Conservation (phyloP, 768 basidiomycete species). For the Galerina marginata region DNA sequence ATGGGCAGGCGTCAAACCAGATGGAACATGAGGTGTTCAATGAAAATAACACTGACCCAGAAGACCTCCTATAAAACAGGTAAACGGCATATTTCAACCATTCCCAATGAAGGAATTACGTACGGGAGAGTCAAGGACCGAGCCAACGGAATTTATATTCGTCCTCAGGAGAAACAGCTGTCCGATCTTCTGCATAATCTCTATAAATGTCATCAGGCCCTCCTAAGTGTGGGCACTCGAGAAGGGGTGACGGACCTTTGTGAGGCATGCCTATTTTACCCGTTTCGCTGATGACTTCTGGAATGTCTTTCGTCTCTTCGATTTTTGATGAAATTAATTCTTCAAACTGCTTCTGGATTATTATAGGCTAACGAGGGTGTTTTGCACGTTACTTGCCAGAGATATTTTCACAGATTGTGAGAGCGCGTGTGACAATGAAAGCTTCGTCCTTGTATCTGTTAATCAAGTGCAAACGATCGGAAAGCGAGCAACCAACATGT, state of each 20-base stretch:
- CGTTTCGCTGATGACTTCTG: constrained; percentile 90
- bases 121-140: constrained; percentile 94
- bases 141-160: constrained; percentile 94
- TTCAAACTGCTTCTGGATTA: constrained; percentile 67
- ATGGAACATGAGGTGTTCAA: background rate
- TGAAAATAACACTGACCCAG: constrained; percentile 64
- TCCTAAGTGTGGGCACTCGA: background rate
- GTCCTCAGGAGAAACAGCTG: constrained; percentile 92
- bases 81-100: constrained; percentile 7
- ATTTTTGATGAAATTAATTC: constrained; percentile 91
- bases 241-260: constrained; percentile 54
- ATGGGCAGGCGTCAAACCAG: constrained; percentile 17
- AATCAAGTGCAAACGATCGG: constrained; percentile 10
- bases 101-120: constrained; percentile 34
- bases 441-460: constrained; percentile 75
- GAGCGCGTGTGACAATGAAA: constrained; percentile 92
- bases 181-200: constrained; percentile 98
- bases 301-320: constrained; percentile 96
- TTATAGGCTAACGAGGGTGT: constrained; percentile 1
- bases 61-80: constrained; percentile 76
- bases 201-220: constrained; percentile 39
- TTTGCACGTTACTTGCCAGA: constrained; percentile 52
- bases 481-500: constrained; percentile 69
- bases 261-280: constrained; percentile 93
- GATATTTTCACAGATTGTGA: constrained; percentile 98